phyloP scores from a whole-genome alignment of 192 early-diverging fungal species.

The Umbelopsis sp. region DNA sequence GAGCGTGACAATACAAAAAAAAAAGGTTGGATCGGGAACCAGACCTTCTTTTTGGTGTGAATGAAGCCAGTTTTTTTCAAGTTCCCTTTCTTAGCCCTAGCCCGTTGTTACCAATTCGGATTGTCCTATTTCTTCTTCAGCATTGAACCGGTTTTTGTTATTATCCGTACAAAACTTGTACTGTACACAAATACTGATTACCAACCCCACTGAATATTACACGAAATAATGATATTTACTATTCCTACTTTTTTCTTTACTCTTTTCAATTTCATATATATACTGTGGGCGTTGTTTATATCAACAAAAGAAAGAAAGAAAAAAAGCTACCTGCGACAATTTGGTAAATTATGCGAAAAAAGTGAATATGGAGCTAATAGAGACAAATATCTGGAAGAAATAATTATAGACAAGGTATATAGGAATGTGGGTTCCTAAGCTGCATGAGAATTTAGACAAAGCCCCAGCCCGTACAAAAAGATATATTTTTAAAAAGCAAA shows the following conservation, averaged over 20 bases:
- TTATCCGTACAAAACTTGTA: background rate
- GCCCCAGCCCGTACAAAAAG: background rate
- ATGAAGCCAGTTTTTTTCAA: background rate
- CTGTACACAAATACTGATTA: constrained; percentile 15
- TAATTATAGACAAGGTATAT: constrained; percentile 19
- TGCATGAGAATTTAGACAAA: constrained; percentile 1
- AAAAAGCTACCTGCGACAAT: background rate
- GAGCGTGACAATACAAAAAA: background rate
- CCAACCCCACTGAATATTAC: background rate
- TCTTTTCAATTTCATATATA: background rate
- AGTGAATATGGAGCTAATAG: background rate
- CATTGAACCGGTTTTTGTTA: background rate
- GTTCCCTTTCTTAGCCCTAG: background rate
- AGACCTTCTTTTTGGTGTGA: background rate
- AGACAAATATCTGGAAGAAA: constrained; percentile 8
- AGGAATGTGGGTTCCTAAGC: background rate
- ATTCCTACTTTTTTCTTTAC: background rate
- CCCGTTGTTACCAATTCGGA: background rate
- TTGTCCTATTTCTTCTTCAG: background rate
- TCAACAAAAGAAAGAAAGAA: background rate
- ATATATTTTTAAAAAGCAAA: constrained; percentile 1
- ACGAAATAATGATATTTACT: background rate
- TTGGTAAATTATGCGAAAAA: background rate
- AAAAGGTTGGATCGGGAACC: constrained; percentile 4
- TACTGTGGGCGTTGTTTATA: background rate